Evolutionary conservation across 208 protist species (phyloP).

Genomic region (Crithidia mellificae): DNA sequence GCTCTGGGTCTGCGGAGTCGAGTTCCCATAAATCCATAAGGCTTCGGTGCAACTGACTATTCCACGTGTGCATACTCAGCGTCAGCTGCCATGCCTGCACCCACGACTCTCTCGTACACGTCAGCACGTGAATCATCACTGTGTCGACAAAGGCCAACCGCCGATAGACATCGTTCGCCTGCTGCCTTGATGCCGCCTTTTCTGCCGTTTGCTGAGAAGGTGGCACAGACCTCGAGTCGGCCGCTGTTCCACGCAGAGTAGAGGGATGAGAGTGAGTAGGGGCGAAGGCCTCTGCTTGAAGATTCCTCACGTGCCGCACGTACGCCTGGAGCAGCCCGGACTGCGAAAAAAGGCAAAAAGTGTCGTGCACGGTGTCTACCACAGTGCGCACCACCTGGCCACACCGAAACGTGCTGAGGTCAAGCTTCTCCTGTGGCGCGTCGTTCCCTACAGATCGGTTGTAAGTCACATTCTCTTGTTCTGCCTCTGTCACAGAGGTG

Average conservation of each 20-base stretch:
- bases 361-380: slow-evolving; percentile 16
- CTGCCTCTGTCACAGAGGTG: neutral
- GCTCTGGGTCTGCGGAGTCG: no score
- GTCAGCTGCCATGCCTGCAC: slow-evolving; percentile 16
- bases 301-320: neutral
- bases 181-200: neutral
- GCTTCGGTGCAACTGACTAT: neutral
- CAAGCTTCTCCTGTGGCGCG: neutral
- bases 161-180: neutral
- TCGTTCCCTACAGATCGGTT: no score
- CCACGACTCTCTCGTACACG: slow-evolving; percentile 33
- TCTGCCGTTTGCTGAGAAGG: no score
- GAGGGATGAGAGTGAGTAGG: no score
- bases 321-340: slow-evolving; percentile 4
- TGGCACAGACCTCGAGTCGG: no score
- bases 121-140: slow-evolving; percentile 12
- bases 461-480: neutral
- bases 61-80: slow-evolving; percentile 21
- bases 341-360: slow-evolving; percentile 2
- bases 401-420: neutral
- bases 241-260: no score
- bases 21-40: no score
- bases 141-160: slow-evolving; percentile 9
- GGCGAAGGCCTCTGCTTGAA: neutral
- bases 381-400: slow-evolving; percentile 14